phyloP scores from a whole-genome alignment of 805 yeast species.

The Nakazawaea peltata region DNA sequence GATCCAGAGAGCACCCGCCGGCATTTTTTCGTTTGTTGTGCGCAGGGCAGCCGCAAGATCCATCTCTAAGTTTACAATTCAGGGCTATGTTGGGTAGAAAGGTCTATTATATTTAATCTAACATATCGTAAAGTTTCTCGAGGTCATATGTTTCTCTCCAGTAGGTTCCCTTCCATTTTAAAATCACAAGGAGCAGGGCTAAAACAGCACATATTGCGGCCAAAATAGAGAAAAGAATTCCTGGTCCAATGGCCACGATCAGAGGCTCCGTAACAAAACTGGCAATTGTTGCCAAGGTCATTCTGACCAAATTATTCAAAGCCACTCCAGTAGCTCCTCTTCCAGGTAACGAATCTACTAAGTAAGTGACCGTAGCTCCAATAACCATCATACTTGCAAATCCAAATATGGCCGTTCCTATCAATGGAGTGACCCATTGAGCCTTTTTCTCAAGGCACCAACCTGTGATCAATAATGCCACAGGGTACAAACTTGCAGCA shows the following conservation, averaged over 20 bases:
- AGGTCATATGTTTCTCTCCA: slow-evolving; percentile 61
- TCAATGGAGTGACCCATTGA: slow-evolving; percentile 72
- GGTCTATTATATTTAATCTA: too few species aligned
- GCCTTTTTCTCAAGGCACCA: slow-evolving; percentile 66
- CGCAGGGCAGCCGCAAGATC: too few species aligned
- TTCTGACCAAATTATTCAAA: slow-evolving; percentile 66
- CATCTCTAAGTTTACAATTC: too few species aligned
- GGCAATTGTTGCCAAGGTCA: slow-evolving; percentile 66
- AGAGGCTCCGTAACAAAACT: slow-evolving; percentile 72
- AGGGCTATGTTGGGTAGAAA: too few species aligned
- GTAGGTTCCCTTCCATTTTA: slow-evolving; percentile 48
- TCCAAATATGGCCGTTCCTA: slow-evolving; percentile 79
- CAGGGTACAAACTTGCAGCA: slow-evolving; percentile 57
- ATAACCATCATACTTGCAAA: slow-evolving; percentile 78
- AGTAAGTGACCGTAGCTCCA: slow-evolving; percentile 72
- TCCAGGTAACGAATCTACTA: slow-evolving; percentile 81
- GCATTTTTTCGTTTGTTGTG: too few species aligned
- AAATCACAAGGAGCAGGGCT: slow-evolving; percentile 31
- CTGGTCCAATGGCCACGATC: slow-evolving; percentile 57
- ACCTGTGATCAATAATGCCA: slow-evolving; percentile 66
- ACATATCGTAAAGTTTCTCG: slow-evolving; percentile 44
- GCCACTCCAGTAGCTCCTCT: slow-evolving; percentile 88
- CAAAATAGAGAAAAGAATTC: slow-evolving; percentile 60
- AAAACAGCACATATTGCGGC: slow-evolving; percentile 47
- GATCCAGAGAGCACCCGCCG: too few species aligned